These are phyloP conservation scores for Massospora cicadina DNA, from an alignment of 371 early-diverging fungal genomes.

Conservation along the genomic window DNA sequence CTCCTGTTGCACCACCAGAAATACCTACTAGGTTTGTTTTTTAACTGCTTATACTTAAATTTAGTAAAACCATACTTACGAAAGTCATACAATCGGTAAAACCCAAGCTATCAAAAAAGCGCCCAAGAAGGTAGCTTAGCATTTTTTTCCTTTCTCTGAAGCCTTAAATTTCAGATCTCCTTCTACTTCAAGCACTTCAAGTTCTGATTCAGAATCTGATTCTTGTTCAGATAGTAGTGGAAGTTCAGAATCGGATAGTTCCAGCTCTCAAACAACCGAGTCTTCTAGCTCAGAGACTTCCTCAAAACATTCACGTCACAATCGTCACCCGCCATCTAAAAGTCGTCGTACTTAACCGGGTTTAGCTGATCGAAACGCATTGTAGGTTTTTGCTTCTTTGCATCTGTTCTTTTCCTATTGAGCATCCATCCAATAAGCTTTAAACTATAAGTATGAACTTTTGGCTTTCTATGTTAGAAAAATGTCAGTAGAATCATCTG, in stretches of 20 bases:
- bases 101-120: neutral
- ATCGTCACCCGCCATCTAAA: too few species aligned
- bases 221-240: neutral
- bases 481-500: too few species aligned
- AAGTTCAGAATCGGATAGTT: neutral
- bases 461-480: too few species aligned
- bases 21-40: neutral
- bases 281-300: neutral
- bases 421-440: too few species aligned
- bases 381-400: too few species aligned
- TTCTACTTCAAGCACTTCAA: neutral
- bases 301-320: neutral
- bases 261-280: neutral
- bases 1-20: neutral
- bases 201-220: neutral
- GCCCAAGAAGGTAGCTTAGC: neutral
- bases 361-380: too few species aligned
- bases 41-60: neutral
- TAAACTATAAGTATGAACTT: too few species aligned
- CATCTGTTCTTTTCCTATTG: too few species aligned
- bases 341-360: too few species aligned
- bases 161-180: neutral
- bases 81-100: neutral
- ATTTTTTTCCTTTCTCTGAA: neutral
- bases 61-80: neutral